These are phyloP conservation scores for Kregervanrija fluxuum DNA, from an alignment of 805 yeast species.

Conservation along the genomic window DNA sequence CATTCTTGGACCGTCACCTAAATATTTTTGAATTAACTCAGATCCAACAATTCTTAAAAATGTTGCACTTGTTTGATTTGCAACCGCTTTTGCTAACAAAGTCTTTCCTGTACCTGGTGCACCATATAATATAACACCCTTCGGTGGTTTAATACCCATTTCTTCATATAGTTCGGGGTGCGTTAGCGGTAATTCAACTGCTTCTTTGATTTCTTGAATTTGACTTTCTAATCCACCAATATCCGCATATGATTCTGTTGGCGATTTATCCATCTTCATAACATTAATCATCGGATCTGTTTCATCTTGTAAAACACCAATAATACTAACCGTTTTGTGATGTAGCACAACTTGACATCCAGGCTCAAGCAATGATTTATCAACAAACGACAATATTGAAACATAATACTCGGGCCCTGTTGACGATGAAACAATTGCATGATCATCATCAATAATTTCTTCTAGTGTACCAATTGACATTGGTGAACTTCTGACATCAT, in stretches of 20 bases:
- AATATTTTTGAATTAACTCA: constrained; percentile 90
- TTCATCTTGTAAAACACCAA: constrained; percentile 98
- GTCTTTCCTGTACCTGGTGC: constrained; percentile 99
- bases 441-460: constrained; percentile 97
- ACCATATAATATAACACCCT: constrained; percentile 94
- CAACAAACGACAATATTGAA: constrained; percentile 91
- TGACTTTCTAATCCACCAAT: constrained; percentile 95
- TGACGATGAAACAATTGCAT: constrained; percentile 92
- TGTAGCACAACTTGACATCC: constrained; percentile 94
- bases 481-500: constrained; percentile 93
- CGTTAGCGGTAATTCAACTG: constrained; percentile 90
- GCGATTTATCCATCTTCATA: constrained; percentile 96
- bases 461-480: constrained; percentile 95
- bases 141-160: constrained; percentile 98
- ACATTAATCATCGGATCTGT: constrained; percentile 97
- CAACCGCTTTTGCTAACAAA: constrained; percentile 92
- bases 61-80: constrained; percentile 95
- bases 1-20: constrained; percentile 96
- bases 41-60: constrained; percentile 95
- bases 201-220: constrained; percentile 96
- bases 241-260: constrained; percentile 93
- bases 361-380: constrained; percentile 91
- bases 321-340: constrained; percentile 90
- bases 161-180: constrained; percentile 97
- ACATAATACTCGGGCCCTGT: constrained; percentile 98